phyloP scores from a whole-genome alignment of 306 rosid genomes.

The Vigna radiata region DNA sequence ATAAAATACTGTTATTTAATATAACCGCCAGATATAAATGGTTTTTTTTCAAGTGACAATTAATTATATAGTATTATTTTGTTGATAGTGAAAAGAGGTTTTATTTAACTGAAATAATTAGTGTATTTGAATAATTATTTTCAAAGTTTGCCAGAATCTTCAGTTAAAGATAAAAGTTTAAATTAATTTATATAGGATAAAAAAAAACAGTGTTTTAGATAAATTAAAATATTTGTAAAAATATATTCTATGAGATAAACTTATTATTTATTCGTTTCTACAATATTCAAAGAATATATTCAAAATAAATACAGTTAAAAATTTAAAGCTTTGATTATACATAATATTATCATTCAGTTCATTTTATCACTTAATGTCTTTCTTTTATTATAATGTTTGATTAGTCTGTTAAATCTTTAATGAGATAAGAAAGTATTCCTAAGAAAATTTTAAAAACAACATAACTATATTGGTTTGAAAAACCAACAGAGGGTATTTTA shows the following conservation, averaged over 20 bases:
- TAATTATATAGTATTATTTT: not conserved
- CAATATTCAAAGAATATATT: no score
- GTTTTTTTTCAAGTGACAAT: not conserved
- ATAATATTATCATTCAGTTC: no score
- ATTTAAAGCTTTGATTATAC: no score
- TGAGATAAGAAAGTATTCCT: no score
- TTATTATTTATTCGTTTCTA: not conserved
- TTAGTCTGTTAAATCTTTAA: no score
- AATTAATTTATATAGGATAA: not conserved
- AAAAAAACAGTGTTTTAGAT: no score
- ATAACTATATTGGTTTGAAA: no score
- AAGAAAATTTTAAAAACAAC: no score
- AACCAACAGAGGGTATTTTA: no score
- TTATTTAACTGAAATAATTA: not conserved
- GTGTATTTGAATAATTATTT: not conserved
- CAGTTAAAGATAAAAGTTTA: not conserved
- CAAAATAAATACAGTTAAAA: not conserved
- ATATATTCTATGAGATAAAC: not conserved
- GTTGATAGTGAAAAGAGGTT: not conserved
- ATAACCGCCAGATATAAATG: not conserved
- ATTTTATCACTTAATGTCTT: no score
- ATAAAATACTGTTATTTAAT: not conserved
- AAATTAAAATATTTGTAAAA: no score
- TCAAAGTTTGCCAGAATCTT: not conserved
- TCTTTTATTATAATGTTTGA: no score